phyloP scores from a whole-genome alignment of 768 basidiomycete species.

The Hericium coralloides region DNA sequence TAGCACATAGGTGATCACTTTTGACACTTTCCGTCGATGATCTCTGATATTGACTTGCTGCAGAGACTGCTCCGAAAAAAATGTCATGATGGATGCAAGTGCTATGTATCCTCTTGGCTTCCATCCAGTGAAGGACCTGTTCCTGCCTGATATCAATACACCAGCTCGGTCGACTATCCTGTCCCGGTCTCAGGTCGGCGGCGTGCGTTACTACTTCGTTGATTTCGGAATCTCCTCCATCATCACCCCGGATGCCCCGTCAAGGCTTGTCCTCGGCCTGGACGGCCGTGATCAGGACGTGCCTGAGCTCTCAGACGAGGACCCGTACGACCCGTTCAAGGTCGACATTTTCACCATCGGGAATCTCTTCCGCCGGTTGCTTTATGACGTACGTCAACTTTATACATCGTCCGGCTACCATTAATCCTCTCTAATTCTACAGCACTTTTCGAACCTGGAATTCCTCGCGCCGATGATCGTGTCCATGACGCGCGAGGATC shows the following conservation, averaged over 20 bases:
- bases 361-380: not conserved
- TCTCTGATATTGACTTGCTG: not conserved
- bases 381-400: not conserved
- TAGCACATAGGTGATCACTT: slow-evolving; percentile 8
- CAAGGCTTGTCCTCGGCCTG: not conserved
- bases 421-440: not conserved
- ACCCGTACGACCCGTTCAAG: slow-evolving; percentile 13
- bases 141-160: not conserved
- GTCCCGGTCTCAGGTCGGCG: not conserved
- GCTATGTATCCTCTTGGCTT: slow-evolving; percentile 8
- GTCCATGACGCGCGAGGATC: not conserved
- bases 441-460: not conserved
- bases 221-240: slow-evolving; percentile 9
- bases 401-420: not conserved
- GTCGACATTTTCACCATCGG: slow-evolving; percentile 13
- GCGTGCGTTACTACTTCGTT: slow-evolving; percentile 6
- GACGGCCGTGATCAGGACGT: slow-evolving; percentile 8
- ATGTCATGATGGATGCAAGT: slow-evolving; percentile 8
- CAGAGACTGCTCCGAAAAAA: slow-evolving; percentile 1
- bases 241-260: not conserved
- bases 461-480: not conserved
- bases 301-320: slow-evolving; percentile 4
- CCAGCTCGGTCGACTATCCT: not conserved
- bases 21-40: not conserved
- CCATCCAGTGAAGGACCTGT: not conserved